Evolutionary conservation across 2,329 filamentous ascomycete species (phyloP).

Genomic region (Ophiostoma tasmaniense): DNA sequence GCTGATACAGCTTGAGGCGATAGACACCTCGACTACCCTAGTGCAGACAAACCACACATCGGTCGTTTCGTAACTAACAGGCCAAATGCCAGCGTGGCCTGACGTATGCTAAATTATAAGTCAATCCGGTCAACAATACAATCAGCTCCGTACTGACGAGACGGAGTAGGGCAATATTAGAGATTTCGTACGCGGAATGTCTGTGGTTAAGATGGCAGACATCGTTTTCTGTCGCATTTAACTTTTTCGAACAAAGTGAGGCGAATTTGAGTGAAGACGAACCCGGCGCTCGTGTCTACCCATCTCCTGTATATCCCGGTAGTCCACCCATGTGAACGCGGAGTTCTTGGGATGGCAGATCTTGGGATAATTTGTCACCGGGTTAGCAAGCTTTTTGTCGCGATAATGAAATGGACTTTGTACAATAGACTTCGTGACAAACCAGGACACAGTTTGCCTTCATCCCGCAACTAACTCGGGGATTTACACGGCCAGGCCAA

Average conservation of each 20-base stretch:
- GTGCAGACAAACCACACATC: neutral
- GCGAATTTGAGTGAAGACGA: too few relatives aligned
- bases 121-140: neutral
- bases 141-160: too few relatives aligned
- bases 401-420: neutral
- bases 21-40: neutral
- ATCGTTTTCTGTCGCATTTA: neutral
- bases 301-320: neutral
- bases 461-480: too few relatives aligned
- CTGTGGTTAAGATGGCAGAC: neutral
- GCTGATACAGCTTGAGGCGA: neutral
- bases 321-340: neutral
- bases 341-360: neutral
- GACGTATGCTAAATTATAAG: neutral
- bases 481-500: too few relatives aligned
- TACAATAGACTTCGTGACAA: neutral
- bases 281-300: too few relatives aligned
- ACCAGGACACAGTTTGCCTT: neutral
- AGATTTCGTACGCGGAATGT: neutral
- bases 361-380: neutral
- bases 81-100: neutral
- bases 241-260: neutral
- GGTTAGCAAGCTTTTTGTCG: neutral
- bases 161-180: too few relatives aligned
- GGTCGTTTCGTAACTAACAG: neutral